A percentile compares a stretch with the other conserved stretches of the same genome.
Evolutionary conservation across 2,329 filamentous ascomycete species (phyloP).

Genomic region (Pyricularia grisea): DNA sequence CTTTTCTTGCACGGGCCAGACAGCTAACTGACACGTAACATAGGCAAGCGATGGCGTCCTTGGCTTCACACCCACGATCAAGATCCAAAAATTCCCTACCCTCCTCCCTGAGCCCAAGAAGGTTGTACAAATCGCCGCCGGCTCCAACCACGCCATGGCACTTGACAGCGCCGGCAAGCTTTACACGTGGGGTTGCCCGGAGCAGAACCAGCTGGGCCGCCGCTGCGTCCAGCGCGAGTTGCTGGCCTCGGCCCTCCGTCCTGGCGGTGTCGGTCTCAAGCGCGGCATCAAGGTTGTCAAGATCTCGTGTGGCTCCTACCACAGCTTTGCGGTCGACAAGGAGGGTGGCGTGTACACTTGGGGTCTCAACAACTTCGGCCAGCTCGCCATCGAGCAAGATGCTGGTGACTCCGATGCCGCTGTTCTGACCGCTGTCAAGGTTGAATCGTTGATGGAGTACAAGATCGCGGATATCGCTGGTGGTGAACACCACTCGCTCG

Average conservation of each 20-base stretch:
- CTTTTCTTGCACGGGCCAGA: neutral
- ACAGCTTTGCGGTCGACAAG: slow-evolving; percentile 70
- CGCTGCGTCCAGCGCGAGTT: slow-evolving; percentile 46
- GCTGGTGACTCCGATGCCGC: slow-evolving; percentile 61
- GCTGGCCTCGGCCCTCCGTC: slow-evolving; percentile 21
- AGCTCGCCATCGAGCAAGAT: slow-evolving; percentile 55
- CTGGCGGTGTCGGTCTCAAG: slow-evolving; percentile 21
- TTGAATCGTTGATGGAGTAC: slow-evolving; percentile 53
- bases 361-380: slow-evolving; percentile 81
- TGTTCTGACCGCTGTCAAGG: slow-evolving; percentile 60
- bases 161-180: slow-evolving; percentile 56
- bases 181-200: slow-evolving; percentile 62
- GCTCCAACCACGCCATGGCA: slow-evolving; percentile 63
- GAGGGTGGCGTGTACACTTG: slow-evolving; percentile 67
- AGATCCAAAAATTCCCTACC: slow-evolving; percentile 37
- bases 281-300: slow-evolving; percentile 54
- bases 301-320: slow-evolving; percentile 62
- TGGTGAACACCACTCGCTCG: slow-evolving; percentile 63
- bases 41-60: slow-evolving; percentile 39
- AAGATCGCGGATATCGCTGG: slow-evolving; percentile 62
- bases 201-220: slow-evolving; percentile 57
- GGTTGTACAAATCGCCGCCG: slow-evolving; percentile 53
- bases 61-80: slow-evolving; percentile 18
- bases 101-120: slow-evolving; percentile 56
- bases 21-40: slow-evolving; percentile 7